Evolutionary conservation across 345 rosid genomes (phyloP), one percentile per base, ranked within the genome.

Genomic region (Mercurialis annua): DNA sequence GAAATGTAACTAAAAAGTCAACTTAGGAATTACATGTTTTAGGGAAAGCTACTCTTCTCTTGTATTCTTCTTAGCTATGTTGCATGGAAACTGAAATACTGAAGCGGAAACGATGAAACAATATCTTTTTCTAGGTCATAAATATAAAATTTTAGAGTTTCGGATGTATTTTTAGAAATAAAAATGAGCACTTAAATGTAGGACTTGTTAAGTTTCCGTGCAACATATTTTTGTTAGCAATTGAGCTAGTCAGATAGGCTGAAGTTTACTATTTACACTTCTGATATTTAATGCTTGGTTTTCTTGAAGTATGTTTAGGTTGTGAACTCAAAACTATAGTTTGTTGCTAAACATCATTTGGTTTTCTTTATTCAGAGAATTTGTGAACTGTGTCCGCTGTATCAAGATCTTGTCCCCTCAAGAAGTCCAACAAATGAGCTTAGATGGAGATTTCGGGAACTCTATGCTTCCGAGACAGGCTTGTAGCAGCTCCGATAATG

Each of bases 381-480:
- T 88, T 70, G 92, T 86, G 67, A 83, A 69, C 70, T 88, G 92
- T 66, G 85, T 88, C 26, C 77, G 87, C 21, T 79, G 72, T 78
- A 84, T 86, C 68, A 88, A 84, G 83, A 88, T 88, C 72, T 64
- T 88, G 12, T 84, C 90, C 7, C 95, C 90, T 31, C 92, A 83
- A 53, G 95, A 88, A 79, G 95, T 84, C n/a, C 87, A 82, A 69
- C 90, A 88, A 71, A 85, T 86, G 94, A 86, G 90, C 69, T 60
- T 84, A 80, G 89, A 81, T 75, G 95, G 85, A 64, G 91, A 83
- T 64, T 78, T 84, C 21, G 85, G 85, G 42, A 86, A 77, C 64
- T 58, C 77, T 31, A 74, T 75, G 60, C 83, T 79, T 65, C 82
- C 81, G 9, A 85, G 79, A 74, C 92, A 84, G 60, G 85, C 92